phyloP scores from a whole-genome alignment of 306 rosid genomes.

The Astragalus membranaceus region DNA sequence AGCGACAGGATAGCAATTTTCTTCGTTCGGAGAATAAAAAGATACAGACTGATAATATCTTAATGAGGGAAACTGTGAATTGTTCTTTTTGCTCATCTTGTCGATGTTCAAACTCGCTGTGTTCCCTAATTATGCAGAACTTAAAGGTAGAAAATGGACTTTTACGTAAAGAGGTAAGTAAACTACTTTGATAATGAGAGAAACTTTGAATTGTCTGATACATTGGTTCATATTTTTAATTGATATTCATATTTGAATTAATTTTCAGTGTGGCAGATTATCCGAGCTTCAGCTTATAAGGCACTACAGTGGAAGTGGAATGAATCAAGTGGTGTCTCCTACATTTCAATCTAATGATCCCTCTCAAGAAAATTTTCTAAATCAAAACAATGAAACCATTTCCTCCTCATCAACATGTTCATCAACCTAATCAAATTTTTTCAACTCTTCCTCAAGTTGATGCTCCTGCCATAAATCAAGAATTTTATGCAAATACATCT shows the following conservation, averaged over 20 bases:
- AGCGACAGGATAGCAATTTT: constrained; percentile 30
- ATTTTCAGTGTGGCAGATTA: constrained; percentile 45
- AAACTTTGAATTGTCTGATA: too few relatives aligned
- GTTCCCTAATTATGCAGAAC: constrained; percentile 11
- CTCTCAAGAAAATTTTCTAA: too few relatives aligned
- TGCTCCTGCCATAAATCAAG: too few relatives aligned
- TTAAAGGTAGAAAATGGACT: constrained; percentile 35
- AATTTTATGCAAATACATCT: too few relatives aligned
- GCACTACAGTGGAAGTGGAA: too few relatives aligned
- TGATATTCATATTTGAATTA: background rate
- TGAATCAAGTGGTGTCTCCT: constrained; percentile 19
- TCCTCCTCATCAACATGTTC: background rate
- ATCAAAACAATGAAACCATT: too few relatives aligned
- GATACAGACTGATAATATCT: constrained; percentile 37
- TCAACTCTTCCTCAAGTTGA: too few relatives aligned
- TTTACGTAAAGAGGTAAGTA: constrained; percentile 42
- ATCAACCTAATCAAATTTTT: too few relatives aligned
- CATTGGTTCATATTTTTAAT: too few relatives aligned
- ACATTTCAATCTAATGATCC: too few relatives aligned
- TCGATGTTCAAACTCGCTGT: constrained; percentile 41
- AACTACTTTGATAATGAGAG: background rate
- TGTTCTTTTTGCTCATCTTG: constrained; percentile 39
- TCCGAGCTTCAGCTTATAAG: constrained; percentile 19
- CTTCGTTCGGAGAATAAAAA: constrained; percentile 50
- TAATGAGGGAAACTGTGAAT: constrained; percentile 38